Evolutionary conservation across 352 stramenopile species (phyloP), one percentile per base, ranked within the genome.

Genomic region (Globisporangium mamillatum): DNA sequence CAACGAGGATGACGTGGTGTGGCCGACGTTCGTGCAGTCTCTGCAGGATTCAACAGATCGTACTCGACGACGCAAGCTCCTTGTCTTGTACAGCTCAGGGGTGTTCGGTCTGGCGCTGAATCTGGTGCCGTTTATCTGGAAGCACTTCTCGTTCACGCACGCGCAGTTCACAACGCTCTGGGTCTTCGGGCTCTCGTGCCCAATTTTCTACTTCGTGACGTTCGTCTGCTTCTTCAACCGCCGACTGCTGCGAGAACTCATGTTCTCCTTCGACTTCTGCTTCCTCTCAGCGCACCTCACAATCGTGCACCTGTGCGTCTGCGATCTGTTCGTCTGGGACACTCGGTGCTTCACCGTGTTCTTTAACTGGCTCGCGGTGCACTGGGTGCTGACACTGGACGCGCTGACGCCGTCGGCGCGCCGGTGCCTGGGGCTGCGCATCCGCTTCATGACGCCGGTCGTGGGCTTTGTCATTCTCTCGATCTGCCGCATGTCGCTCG

Each of bases 261-360:
- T 38, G 32, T 36, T 53, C 22, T 75, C 62, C 20, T 80, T 80
- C 57, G 71, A 77, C 66, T 75, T 77, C 20, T 60, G 59, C 2
- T 80, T 76, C 60, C 25, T 77, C 27, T 70, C 74, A 3, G 44
- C 67, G 24, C 71, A 80, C 50, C 32, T 80, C 20, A 63, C 55
- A 14, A 36, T 60, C 10, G 53, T 68, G 41, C 54, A 67, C 34
- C 12, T 75, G 18, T 73, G 61, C 12, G 53, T 77, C 4, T 69
- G 67, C 18, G 71, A 75, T 22, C 25, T 75, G 1, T 74, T 72
- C 29, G 25, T 55, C 12, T 80, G 71, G 74, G 44, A 68, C n/a
- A 2, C 36, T 1, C 36, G 36, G 4, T 64, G 59, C 38, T 64
- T 56, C 16, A 20, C 12, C 4, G 54, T 63, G 25, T 53, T 66